Percentiles rank a stretch among this genome's conserved stretches.
Conservation (phyloP, 352 stramenopile species). For the Phytophthora idaei region DNA sequence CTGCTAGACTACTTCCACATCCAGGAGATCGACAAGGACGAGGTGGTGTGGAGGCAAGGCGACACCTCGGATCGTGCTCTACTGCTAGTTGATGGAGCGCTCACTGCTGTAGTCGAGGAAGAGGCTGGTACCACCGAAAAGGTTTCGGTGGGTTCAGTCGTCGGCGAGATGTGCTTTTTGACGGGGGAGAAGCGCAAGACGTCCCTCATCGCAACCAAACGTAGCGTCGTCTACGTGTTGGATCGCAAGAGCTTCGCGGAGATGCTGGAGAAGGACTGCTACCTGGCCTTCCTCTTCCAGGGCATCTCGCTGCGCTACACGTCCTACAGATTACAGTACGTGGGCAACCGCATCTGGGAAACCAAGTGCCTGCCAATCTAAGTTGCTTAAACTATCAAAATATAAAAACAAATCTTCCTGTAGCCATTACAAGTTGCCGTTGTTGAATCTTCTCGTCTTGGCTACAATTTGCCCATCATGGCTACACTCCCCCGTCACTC, state of each 20-base stretch:
- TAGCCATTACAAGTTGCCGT: no score
- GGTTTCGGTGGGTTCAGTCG: slow-evolving; percentile 69
- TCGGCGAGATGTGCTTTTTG: slow-evolving; percentile 80
- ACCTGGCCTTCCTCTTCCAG: slow-evolving; percentile 79
- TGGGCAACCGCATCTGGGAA: slow-evolving; percentile 86
- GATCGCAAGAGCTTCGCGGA: slow-evolving; percentile 56
- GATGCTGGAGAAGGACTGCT: slow-evolving; percentile 70
- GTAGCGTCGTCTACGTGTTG: slow-evolving; percentile 76
- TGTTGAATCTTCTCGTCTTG: no score
- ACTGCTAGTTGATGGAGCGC: slow-evolving; percentile 62
- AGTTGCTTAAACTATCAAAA: not conserved
- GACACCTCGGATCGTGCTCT: slow-evolving; percentile 57
- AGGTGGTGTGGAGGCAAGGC: slow-evolving; percentile 76
- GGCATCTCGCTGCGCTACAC: slow-evolving; percentile 77
- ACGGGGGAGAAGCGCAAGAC: slow-evolving; percentile 85
- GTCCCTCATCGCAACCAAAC: slow-evolving; percentile 61
- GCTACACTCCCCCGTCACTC: slow-evolving; percentile 9
- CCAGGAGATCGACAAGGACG: slow-evolving; percentile 61
- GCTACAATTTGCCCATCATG: not conserved
- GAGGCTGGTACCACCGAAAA: slow-evolving; percentile 80
- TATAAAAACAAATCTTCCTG: not conserved
- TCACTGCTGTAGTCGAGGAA: slow-evolving; percentile 80
- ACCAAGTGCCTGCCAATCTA: slow-evolving; percentile 84
- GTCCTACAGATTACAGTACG: slow-evolving; percentile 78
- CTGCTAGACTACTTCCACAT: slow-evolving; percentile 79